These are phyloP conservation scores for Ceratobasidium theobromae DNA, from an alignment of 1,284 basidiomycete genomes.

Conservation along the genomic window DNA sequence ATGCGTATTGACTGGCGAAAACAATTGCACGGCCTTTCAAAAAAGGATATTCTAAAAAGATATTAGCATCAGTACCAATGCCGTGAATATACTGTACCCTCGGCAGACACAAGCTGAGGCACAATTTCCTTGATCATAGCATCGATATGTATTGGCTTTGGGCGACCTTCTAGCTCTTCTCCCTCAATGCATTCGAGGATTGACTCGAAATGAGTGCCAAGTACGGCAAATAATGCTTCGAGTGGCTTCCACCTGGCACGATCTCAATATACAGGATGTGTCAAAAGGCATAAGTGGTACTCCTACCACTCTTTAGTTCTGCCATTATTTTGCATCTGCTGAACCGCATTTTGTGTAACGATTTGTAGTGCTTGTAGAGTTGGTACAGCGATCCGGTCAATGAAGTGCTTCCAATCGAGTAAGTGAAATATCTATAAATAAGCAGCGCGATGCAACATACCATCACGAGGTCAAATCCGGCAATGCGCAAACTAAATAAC, in stretches of 20 bases:
- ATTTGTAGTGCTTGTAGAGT: constrained; percentile 61
- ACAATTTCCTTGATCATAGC: constrained; percentile 75
- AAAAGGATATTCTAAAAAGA: constrained; percentile 72
- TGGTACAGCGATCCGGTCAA: constrained; percentile 64
- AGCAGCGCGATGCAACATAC: constrained; percentile 49
- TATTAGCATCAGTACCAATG: not conserved
- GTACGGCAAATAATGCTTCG: constrained; percentile 78
- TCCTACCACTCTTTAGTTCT: constrained; percentile 13
- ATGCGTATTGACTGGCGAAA: constrained; percentile 88
- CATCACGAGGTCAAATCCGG: constrained; percentile 79
- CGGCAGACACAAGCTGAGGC: constrained; percentile 68
- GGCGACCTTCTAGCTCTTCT: constrained; percentile 57
- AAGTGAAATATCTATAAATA: constrained; percentile 10
- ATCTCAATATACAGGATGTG: not conserved
- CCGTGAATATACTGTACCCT: constrained; percentile 49
- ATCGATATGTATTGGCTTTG: constrained; percentile 74
- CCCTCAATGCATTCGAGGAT: constrained; percentile 77
- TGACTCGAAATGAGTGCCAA: constrained; percentile 82
- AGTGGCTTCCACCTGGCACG: constrained; percentile 79
- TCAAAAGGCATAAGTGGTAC: not conserved
- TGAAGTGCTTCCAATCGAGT: constrained; percentile 49
- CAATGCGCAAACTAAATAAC: constrained; percentile 77
- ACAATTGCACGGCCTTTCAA: constrained; percentile 93
- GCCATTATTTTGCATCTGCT: constrained; percentile 54
- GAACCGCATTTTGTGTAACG: constrained; percentile 58